Percentiles rank a stretch among this genome's conserved stretches.
Conservation (phyloP, 768 basidiomycete genomes). For the Neoboletus brunneissimus region DNA sequence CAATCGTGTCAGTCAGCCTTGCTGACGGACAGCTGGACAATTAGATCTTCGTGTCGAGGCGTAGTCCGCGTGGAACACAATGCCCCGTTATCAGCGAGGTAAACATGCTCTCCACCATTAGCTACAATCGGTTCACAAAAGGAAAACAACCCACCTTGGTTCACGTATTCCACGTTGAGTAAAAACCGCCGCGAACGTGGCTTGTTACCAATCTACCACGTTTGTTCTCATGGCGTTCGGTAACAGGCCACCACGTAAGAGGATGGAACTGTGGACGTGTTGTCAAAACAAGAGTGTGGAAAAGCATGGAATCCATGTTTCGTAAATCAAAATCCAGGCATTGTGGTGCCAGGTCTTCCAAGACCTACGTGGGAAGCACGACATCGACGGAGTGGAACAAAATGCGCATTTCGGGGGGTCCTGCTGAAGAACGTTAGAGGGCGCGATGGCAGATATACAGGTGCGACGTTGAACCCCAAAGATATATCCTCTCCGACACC, state of each 20-base stretch:
- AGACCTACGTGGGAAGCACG: background rate
- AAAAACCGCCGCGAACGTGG: background rate
- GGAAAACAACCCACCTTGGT: background rate
- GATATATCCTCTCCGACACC: background rate
- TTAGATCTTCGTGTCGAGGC: background rate
- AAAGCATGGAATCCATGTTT: background rate
- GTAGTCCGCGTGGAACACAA: too few species aligned
- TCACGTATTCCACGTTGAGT: background rate
- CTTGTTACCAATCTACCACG: background rate
- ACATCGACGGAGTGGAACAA: too few species aligned
- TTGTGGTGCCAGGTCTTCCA: background rate
- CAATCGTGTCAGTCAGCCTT: background rate
- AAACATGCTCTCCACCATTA: background rate
- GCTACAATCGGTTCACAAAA: background rate
- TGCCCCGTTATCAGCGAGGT: background rate
- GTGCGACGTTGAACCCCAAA: background rate
- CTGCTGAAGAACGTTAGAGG: too few species aligned
- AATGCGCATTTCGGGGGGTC: too few species aligned
- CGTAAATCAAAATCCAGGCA: background rate
- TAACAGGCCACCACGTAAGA: too few species aligned
- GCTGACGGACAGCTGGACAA: background rate
- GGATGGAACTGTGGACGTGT: background rate
- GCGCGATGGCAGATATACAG: background rate
- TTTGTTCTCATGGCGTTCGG: background rate
- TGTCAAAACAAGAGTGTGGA: background rate